Evolutionary conservation across 768 basidiomycete species (phyloP).

Genomic region (Symmetrospora coprosmae): DNA sequence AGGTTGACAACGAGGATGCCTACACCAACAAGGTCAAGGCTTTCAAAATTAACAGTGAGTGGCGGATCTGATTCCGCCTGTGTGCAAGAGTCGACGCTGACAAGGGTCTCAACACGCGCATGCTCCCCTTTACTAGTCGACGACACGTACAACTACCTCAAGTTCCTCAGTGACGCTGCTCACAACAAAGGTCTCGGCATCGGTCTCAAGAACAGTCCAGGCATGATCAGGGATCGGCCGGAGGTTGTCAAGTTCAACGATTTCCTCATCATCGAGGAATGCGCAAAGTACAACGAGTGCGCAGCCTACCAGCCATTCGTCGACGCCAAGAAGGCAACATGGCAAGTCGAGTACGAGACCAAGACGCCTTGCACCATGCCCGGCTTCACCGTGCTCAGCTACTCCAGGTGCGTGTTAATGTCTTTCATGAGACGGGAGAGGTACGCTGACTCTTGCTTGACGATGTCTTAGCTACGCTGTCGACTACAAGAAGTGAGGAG

Average conservation of each 20-base stretch:
- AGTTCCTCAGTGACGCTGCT: neutral
- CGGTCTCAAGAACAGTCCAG: constrained; percentile 8
- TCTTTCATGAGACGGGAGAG: too few species aligned
- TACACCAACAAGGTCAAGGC: constrained; percentile 10
- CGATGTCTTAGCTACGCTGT: too few species aligned
- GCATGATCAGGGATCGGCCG: constrained; percentile 13
- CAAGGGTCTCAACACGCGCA: too few species aligned
- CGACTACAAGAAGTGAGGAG: too few species aligned
- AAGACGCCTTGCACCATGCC: too few species aligned
- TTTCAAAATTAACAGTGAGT: constrained; percentile 14
- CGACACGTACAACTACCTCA: constrained; percentile 7
- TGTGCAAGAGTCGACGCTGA: too few species aligned
- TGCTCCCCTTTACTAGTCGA: neutral
- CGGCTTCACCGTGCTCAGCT: too few species aligned
- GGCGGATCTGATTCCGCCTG: too few species aligned
- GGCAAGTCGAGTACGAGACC: constrained; percentile 15
- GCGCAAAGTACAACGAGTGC: constrained; percentile 1
- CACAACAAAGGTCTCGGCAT: neutral
- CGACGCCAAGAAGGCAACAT: neutral
- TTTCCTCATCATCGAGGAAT: constrained; percentile 12
- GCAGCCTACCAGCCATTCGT: neutral
- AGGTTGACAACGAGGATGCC: constrained; percentile 12
- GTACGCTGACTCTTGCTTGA: too few species aligned
- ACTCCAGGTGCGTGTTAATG: too few species aligned
- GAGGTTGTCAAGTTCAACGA: neutral